phyloP scores from a whole-genome alignment of 2,329 filamentous ascomycete species.

The Sarocladium kiliense region DNA sequence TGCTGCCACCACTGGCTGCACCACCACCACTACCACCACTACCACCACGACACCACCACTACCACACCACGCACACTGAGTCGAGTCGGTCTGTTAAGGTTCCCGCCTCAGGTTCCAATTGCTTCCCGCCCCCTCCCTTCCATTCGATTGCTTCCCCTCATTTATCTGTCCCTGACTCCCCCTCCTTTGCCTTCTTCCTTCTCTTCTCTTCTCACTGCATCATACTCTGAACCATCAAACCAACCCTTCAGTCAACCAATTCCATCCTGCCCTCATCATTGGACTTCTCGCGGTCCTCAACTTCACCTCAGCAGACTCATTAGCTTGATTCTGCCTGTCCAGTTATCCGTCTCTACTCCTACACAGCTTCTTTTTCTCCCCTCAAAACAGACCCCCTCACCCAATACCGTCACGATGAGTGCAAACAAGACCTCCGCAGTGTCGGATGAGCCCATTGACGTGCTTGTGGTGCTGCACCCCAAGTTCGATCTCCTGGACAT shows the following conservation, averaged over 20 bases:
- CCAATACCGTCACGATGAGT: constrained; percentile 45
- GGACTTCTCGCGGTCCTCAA: constrained; percentile 1
- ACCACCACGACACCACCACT: constrained; percentile 3
- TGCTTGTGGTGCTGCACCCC: constrained; percentile 55
- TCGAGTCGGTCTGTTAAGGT: background rate
- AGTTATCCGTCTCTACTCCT: constrained; percentile 13
- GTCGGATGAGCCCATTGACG: constrained; percentile 53
- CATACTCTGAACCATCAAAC: constrained; percentile 15
- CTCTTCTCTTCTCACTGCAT: constrained; percentile 15
- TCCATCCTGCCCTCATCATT: constrained; percentile 4
- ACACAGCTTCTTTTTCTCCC: constrained; percentile 13
- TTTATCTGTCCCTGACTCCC: constrained; percentile 12
- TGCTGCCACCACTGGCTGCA: too few species aligned
- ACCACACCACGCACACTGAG: background rate
- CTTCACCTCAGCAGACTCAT: constrained; percentile 6
- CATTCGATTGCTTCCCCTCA: constrained; percentile 9
- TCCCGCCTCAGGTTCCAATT: constrained; percentile 7
- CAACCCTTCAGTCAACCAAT: constrained; percentile 7
- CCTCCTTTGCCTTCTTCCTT: constrained; percentile 16
- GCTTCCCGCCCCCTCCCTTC: constrained; percentile 2
- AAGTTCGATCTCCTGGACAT: constrained; percentile 58
- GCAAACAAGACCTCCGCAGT: constrained; percentile 53
- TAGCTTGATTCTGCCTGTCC: constrained; percentile 9
- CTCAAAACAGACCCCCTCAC: constrained; percentile 17
- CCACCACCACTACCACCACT: background rate